These are phyloP conservation scores for Cylindrotheca fusiformis DNA, from an alignment of 108 stramenopile species.

Conservation along the genomic window DNA sequence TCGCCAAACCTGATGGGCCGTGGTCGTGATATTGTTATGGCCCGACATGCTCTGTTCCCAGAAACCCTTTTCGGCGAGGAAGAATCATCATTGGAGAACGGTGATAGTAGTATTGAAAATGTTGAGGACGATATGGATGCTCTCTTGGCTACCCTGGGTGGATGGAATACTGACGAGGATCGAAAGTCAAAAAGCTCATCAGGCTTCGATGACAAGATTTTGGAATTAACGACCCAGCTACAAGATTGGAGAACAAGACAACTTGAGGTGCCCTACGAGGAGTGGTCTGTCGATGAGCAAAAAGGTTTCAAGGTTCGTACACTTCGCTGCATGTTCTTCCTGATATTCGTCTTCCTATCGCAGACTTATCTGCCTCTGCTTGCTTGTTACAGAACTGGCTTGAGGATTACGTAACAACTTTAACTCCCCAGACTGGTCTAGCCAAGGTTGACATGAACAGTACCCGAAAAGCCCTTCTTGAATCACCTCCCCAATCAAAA, in stretches of 20 bases:
- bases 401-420: slow-evolving; percentile 49
- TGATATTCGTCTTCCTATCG: not conserved
- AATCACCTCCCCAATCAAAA: slow-evolving; percentile 50
- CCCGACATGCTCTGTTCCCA: slow-evolving; percentile 76
- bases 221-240: slow-evolving; percentile 52
- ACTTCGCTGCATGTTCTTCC: not conserved
- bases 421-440: slow-evolving; percentile 45
- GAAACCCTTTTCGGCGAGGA: slow-evolving; percentile 60
- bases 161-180: slow-evolving; percentile 28
- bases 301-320: slow-evolving; percentile 62
- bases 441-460: slow-evolving; percentile 64
- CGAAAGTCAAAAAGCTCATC: slow-evolving; percentile 4
- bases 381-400: slow-evolving; percentile 52
- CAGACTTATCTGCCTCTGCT: too few species aligned
- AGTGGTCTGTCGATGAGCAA: slow-evolving; percentile 59
- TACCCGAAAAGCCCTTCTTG: slow-evolving; percentile 67
- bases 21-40: slow-evolving; percentile 57
- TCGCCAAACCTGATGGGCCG: slow-evolving; percentile 44
- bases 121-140: slow-evolving; percentile 16
- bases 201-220: slow-evolving; percentile 12
- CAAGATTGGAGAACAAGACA: slow-evolving; percentile 72
- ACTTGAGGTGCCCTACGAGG: slow-evolving; percentile 49
- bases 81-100: slow-evolving; percentile 18
- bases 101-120: slow-evolving; percentile 28
- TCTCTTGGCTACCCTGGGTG: slow-evolving; percentile 17